These are phyloP conservation scores for Paecilomyces formosus DNA, from an alignment of 2,329 filamentous ascomycete species.

Conservation along the genomic window DNA sequence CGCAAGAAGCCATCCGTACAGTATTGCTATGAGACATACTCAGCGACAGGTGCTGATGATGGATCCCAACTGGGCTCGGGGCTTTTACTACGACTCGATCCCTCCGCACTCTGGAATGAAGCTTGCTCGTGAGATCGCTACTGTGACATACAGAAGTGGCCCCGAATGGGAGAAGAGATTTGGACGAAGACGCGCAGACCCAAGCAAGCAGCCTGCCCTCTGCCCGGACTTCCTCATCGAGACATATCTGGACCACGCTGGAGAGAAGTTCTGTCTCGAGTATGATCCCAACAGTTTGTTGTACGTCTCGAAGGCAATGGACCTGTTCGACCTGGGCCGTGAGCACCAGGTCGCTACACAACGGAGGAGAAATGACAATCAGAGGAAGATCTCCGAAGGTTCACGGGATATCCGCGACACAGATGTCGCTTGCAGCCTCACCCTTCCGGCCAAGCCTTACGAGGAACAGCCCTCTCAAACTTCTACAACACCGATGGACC, in stretches of 20 bases:
- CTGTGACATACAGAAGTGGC: slow-evolving; percentile 91
- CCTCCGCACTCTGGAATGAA: slow-evolving; percentile 98
- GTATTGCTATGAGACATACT: slow-evolving; percentile 96
- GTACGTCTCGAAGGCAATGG: slow-evolving; percentile 98
- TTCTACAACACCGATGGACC: slow-evolving; percentile 23
- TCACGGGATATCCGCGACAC: slow-evolving; percentile 19
- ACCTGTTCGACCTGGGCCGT: slow-evolving; percentile 83
- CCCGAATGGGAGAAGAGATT: slow-evolving; percentile 98
- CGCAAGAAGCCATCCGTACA: slow-evolving; percentile 90
- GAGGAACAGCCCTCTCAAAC: slow-evolving; percentile 66
- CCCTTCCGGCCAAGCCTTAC: slow-evolving; percentile 75
- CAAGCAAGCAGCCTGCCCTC: slow-evolving; percentile 78
- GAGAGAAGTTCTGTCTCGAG: slow-evolving; percentile 95
- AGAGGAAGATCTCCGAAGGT: slow-evolving; percentile 49
- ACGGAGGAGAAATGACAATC: slow-evolving; percentile 54
- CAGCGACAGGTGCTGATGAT: slow-evolving; percentile 98
- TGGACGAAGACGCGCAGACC: slow-evolving; percentile 76
- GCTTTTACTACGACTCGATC: slow-evolving; percentile 83
- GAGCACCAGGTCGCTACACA: slow-evolving; percentile 59
- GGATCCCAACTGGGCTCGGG: slow-evolving; percentile 93
- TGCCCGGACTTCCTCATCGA: slow-evolving; percentile 97
- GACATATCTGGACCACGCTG: slow-evolving; percentile 95
- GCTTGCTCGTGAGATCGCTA: slow-evolving; percentile 91
- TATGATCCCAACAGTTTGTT: slow-evolving; percentile 94
- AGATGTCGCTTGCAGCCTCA: slow-evolving; percentile 64